phyloP scores from a whole-genome alignment of 1,284 basidiomycete species.

The Afroboletus lepidellus region DNA sequence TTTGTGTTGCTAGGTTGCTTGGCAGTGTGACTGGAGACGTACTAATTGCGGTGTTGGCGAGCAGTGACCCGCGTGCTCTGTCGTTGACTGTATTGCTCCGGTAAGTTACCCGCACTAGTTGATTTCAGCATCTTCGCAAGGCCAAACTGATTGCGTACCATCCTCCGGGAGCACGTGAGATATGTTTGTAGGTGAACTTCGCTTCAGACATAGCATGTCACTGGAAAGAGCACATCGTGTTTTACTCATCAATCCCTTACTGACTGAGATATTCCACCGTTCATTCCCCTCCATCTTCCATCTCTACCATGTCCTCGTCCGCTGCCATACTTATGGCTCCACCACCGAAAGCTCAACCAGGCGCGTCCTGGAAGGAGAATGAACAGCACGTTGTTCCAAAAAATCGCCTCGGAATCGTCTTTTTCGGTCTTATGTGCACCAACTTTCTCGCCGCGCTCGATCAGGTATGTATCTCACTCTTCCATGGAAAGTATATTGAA shows the following conservation, averaged over 20 bases:
- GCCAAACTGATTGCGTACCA: too few species aligned
- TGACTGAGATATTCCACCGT: neutral
- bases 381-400: conserved; percentile 55
- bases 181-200: too few species aligned
- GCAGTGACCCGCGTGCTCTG: too few species aligned
- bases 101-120: too few species aligned
- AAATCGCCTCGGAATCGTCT: conserved; percentile 54
- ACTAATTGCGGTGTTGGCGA: too few species aligned
- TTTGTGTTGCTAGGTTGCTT: too few species aligned
- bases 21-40: too few species aligned
- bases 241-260: conserved; percentile 1
- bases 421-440: conserved; percentile 52
- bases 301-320: conserved; percentile 8
- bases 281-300: neutral
- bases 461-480: conserved; percentile 39
- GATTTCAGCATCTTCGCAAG: too few species aligned
- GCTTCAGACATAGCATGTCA: conserved; percentile 15
- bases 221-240: conserved; percentile 7
- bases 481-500: neutral
- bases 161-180: too few species aligned
- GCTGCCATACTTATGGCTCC: conserved; percentile 15
- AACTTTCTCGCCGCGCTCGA: conserved; percentile 60
- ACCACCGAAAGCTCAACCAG: conserved; percentile 33
- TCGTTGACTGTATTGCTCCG: too few species aligned
- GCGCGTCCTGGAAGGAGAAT: conserved; percentile 49